phyloP scores from a whole-genome alignment of 2,329 filamentous ascomycete genomes.

The Aspergillus arachidicola region DNA sequence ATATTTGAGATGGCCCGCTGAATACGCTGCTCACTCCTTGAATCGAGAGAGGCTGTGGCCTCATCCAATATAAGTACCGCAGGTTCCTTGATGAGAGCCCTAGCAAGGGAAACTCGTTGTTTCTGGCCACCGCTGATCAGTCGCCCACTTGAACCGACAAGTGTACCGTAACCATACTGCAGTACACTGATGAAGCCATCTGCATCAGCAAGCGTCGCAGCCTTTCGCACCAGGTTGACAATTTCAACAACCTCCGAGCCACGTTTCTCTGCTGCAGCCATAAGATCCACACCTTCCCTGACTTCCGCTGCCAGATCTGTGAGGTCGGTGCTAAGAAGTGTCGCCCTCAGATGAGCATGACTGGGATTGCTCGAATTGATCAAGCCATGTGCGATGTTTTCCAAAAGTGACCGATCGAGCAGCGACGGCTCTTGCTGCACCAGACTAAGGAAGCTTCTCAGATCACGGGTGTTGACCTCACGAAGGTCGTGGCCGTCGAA shows the following conservation, averaged over 20 bases:
- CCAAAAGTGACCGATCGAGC: slow-evolving; percentile 78
- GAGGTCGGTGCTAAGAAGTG: slow-evolving; percentile 54
- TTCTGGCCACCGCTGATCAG: slow-evolving; percentile 88
- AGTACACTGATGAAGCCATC: slow-evolving; percentile 68
- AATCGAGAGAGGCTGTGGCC: slow-evolving; percentile 85
- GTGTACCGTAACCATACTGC: slow-evolving; percentile 79
- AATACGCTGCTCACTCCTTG: slow-evolving; percentile 82
- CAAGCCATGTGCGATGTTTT: slow-evolving; percentile 69
- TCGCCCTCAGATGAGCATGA: slow-evolving; percentile 52
- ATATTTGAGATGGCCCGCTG: slow-evolving; percentile 79
- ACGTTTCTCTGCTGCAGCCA: slow-evolving; percentile 46
- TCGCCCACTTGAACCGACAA: slow-evolving; percentile 82
- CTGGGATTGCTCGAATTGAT: slow-evolving; percentile 40
- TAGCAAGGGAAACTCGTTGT: slow-evolving; percentile 84
- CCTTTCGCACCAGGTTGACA: slow-evolving; percentile 57
- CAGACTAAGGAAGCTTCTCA: slow-evolving; percentile 27
- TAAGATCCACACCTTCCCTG: slow-evolving; percentile 54
- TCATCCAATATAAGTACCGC: slow-evolving; percentile 86
- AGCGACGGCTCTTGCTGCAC: slow-evolving; percentile 72
- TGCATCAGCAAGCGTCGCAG: slow-evolving; percentile 63
- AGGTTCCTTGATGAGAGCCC: slow-evolving; percentile 78
- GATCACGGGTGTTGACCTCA: slow-evolving; percentile 33
- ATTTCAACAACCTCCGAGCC: slow-evolving; percentile 54
- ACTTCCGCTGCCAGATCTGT: slow-evolving; percentile 46
- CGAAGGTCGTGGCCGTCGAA: slow-evolving; percentile 43